Evolutionary conservation across 805 yeast genomes (phyloP), one percentile per base, ranked within the genome.

Genomic region (Wickerhamiella domercqiae): DNA sequence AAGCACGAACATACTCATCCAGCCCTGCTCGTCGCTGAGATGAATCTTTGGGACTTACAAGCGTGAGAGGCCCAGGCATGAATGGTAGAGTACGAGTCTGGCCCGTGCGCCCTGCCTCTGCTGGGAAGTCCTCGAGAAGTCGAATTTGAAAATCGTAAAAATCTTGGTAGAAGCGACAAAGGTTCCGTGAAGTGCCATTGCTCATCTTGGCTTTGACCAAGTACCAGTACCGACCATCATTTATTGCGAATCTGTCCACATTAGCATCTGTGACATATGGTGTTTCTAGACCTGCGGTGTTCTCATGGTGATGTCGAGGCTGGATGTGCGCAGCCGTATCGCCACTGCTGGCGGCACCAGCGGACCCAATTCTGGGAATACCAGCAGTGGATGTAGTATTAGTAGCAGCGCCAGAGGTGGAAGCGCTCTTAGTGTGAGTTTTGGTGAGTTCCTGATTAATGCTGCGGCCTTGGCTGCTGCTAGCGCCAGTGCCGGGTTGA

Each of bases 31-130:
- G 63, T 39, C 79, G 61, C 48, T 70, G 71, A 35, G 63, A 58
- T 1, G 78, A 68, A 28, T 72, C 70, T 13, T 73, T 60, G 59
- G 87, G 96, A 44, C 83, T 83, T 38, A 90, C 94, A 50, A 78
- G 80, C 28, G 93, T 78, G 34, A 87, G 67, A 2, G 98, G 99
- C 1, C 97, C 98, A 0, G 98, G 97, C 51, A 90, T 86, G 47
- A 77, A 83, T 5, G 98, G 98, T 40, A 90, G 66, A 21, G 79
- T 76, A 46, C 98, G 72, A 37, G 74, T 72, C 20, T 73, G 66
- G 57, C 79, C 79, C 38, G 75, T 77, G 47, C 82, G 75, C 11
- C 96, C 96, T 6, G 96, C 94, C 57, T 87, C 98, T 42, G 69
- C 73, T 5, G 96, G 96, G 65, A 80, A 90, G 20, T 75, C 66